A percentile compares a stretch with the other conserved stretches of the same genome.
These are phyloP conservation scores for Pisolithus marmoratus DNA, from an alignment of 768 basidiomycete genomes.

Conservation along the genomic window DNA sequence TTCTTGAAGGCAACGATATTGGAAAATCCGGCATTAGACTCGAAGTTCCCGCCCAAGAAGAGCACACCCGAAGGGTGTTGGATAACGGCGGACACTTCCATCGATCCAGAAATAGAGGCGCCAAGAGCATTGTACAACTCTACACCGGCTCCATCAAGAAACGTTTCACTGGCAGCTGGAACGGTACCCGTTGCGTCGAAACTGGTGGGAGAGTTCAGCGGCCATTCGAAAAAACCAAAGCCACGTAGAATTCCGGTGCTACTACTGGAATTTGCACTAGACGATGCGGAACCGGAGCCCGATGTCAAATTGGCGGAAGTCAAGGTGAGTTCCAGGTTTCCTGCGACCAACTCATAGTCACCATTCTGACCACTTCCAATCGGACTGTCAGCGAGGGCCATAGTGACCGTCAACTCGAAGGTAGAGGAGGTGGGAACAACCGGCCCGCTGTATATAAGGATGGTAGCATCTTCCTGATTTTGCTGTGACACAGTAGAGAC, in stretches of 20 bases:
- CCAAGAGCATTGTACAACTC: constrained; percentile 60
- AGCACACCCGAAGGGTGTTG: constrained; percentile 62
- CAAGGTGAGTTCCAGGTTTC: constrained; percentile 75
- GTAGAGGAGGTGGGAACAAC: constrained; percentile 67
- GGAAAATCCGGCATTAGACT: constrained; percentile 48
- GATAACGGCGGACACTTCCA: constrained; percentile 48
- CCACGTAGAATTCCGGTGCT: constrained; percentile 38
- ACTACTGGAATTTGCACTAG: constrained; percentile 27
- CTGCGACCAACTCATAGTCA: constrained; percentile 80
- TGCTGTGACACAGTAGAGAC: constrained; percentile 72
- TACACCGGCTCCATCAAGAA: constrained; percentile 57
- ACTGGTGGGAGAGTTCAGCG: constrained; percentile 38
- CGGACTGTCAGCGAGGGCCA: constrained; percentile 67
- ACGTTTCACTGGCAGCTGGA: constrained; percentile 65
- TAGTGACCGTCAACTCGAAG: constrained; percentile 70
- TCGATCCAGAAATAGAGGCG: constrained; percentile 29
- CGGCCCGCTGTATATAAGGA: constrained; percentile 74
- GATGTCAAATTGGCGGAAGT: constrained; percentile 50
- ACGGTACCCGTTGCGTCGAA: constrained; percentile 59
- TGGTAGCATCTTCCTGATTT: constrained; percentile 54
- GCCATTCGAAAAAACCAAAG: constrained; percentile 92
- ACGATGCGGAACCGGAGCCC: constrained; percentile 21
- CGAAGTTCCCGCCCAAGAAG: constrained; percentile 77
- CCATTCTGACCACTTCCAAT: constrained; percentile 56
- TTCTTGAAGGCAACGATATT: constrained; percentile 73